phyloP scores from a whole-genome alignment of 805 yeast genomes.

The Candida rishiriensis region DNA sequence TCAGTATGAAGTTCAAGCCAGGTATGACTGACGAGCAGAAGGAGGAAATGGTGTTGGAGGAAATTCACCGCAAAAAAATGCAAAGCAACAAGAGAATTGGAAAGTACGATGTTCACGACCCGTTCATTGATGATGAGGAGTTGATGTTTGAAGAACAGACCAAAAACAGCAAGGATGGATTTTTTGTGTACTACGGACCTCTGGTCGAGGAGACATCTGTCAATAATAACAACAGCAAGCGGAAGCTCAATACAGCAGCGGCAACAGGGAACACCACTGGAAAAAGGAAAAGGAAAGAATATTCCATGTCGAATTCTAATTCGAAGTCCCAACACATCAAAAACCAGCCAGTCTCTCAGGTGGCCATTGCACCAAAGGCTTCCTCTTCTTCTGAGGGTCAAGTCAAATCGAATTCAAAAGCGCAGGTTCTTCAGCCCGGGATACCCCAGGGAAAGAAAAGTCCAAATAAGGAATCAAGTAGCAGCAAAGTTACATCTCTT shows the following conservation, averaged over 20 bases:
- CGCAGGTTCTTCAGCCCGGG: not conserved
- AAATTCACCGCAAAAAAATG: constrained; percentile 35
- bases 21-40: constrained; percentile 32
- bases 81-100: constrained; percentile 71
- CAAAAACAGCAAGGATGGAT: constrained; percentile 90
- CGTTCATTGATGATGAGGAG: constrained; percentile 95
- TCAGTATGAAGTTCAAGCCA: constrained; percentile 26
- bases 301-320: not conserved
- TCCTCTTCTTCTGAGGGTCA: not conserved
- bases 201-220: constrained; percentile 53
- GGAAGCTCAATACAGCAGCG: constrained; percentile 1
- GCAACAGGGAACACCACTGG: not conserved
- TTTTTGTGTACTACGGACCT: constrained; percentile 93
- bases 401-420: too few species aligned
- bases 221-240: constrained; percentile 8
- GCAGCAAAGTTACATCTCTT: not conserved
- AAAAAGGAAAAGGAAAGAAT: not conserved
- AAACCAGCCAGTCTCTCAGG: not conserved
- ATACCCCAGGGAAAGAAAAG: not conserved
- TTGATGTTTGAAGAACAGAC: constrained; percentile 89
- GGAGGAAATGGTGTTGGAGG: constrained; percentile 27
- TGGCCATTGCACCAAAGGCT: not conserved
- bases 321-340: not conserved
- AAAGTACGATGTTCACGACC: constrained; percentile 88
- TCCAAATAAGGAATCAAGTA: not conserved